Conservation (phyloP, 305 asterid genomes). For the Fraxinus sp. region DNA sequence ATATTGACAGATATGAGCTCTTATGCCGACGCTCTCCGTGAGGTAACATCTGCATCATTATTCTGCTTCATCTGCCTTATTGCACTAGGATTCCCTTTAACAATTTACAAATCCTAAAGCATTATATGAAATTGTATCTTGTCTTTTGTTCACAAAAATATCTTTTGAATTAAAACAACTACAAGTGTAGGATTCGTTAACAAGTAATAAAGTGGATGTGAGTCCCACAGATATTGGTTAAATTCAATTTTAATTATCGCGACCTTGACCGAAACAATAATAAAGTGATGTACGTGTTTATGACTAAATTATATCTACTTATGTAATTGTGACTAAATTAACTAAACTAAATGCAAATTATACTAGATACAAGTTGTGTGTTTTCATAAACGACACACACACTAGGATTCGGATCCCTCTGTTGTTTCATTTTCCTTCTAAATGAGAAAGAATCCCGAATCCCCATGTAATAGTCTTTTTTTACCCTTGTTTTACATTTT, state of each 20-base stretch:
- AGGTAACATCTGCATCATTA: conserved; percentile 48
- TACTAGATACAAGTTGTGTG: neutral
- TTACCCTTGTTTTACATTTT: neutral
- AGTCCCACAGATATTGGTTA: neutral
- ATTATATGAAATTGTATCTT: conserved; percentile 12
- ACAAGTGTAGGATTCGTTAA: neutral
- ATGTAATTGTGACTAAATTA: neutral
- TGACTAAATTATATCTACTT: neutral
- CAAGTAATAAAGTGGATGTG: neutral
- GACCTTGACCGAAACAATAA: neutral
- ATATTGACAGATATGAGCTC: conserved; percentile 98
- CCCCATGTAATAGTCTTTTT: neutral
- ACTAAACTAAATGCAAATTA: neutral
- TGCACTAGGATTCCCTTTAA: neutral
- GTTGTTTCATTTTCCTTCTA: too few species aligned
- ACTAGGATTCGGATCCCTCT: neutral
- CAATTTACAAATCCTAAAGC: neutral
- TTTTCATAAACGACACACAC: neutral
- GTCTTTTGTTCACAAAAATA: neutral
- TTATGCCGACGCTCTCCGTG: conserved; percentile 98
- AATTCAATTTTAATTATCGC: neutral
- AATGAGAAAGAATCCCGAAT: neutral
- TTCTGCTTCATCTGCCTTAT: conserved; percentile 12
- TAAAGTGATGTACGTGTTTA: neutral
- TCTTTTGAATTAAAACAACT: neutral